These are phyloP conservation scores for Pichia pseudocactophila DNA, from an alignment of 805 yeast genomes.

Conservation along the genomic window DNA sequence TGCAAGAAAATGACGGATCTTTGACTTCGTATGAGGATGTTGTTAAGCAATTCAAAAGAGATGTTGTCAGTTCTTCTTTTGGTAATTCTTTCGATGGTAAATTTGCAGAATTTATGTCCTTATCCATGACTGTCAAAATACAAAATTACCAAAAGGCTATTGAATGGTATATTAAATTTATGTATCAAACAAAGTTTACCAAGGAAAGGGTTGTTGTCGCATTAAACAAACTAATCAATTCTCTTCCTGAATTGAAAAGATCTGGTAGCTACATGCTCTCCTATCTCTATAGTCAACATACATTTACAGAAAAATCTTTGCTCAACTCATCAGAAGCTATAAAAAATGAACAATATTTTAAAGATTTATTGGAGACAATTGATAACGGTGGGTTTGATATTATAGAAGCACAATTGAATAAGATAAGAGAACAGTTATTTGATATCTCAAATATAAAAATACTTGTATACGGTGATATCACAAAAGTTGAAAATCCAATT, in stretches of 20 bases:
- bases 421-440: constrained; percentile 44
- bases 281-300: constrained; percentile 42
- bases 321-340: constrained; percentile 58
- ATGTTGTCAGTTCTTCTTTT: constrained; percentile 53
- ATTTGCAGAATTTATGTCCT: constrained; percentile 56
- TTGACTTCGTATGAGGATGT: constrained; percentile 64
- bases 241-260: constrained; percentile 55
- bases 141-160: constrained; percentile 60
- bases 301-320: constrained; percentile 50
- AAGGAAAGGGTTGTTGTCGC: constrained; percentile 59
- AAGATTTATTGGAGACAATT: constrained; percentile 38
- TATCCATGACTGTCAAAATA: constrained; percentile 52
- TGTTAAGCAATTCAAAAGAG: constrained; percentile 62
- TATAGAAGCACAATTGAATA: constrained; percentile 43
- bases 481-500: constrained; percentile 44
- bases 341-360: constrained; percentile 50
- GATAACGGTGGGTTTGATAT: constrained; percentile 43
- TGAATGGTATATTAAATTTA: constrained; percentile 62
- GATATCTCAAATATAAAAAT: constrained; percentile 53
- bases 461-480: constrained; percentile 61
- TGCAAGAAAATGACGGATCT: constrained; percentile 52
- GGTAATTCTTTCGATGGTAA: constrained; percentile 49
- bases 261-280: constrained; percentile 55
- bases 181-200: constrained; percentile 64
- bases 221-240: constrained; percentile 50